Evolutionary conservation across 1,139 yeast species (phyloP).

Genomic region (Yamadazyma songkhlaensis): DNA sequence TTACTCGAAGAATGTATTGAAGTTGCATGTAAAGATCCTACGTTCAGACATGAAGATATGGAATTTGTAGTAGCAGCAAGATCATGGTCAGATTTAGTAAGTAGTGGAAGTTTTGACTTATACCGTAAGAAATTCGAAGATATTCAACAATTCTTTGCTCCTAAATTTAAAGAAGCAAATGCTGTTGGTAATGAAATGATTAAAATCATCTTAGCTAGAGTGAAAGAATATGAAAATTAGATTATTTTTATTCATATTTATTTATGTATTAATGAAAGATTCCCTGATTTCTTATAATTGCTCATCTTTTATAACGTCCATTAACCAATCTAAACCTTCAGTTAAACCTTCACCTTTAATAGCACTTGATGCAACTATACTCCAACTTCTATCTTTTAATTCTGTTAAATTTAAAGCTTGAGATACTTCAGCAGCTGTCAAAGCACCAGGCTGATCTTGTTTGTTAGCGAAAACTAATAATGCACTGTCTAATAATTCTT

Average conservation of each 20-base stretch:
- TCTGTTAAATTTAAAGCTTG: slow-evolving; percentile 83
- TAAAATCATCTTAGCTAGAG: slow-evolving; percentile 66
- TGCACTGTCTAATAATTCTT: slow-evolving; percentile 87
- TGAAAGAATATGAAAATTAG: slow-evolving; percentile 36
- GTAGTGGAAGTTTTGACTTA: slow-evolving; percentile 70
- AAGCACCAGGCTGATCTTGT: slow-evolving; percentile 95
- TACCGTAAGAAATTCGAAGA: slow-evolving; percentile 72
- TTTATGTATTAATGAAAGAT: background rate
- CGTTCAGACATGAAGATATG: slow-evolving; percentile 80
- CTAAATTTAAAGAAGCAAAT: slow-evolving; percentile 87
- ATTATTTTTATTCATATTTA: background rate
- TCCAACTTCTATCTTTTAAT: slow-evolving; percentile 95
- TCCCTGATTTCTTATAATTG: slow-evolving; percentile 45
- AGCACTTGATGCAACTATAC: slow-evolving; percentile 95
- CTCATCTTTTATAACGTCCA: slow-evolving; percentile 93
- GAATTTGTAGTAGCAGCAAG: slow-evolving; percentile 82
- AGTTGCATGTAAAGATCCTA: slow-evolving; percentile 63
- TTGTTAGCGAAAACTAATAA: slow-evolving; percentile 93
- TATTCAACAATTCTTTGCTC: slow-evolving; percentile 77
- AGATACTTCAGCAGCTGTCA: slow-evolving; percentile 92
- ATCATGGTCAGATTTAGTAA: slow-evolving; percentile 81
- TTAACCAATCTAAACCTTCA: slow-evolving; percentile 96
- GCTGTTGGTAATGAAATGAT: slow-evolving; percentile 95
- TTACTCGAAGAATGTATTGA: slow-evolving; percentile 74
- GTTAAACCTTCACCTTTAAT: slow-evolving; percentile 93